phyloP scores from a whole-genome alignment of 2,329 filamentous ascomycete genomes.

The Ascochyta pisi region DNA sequence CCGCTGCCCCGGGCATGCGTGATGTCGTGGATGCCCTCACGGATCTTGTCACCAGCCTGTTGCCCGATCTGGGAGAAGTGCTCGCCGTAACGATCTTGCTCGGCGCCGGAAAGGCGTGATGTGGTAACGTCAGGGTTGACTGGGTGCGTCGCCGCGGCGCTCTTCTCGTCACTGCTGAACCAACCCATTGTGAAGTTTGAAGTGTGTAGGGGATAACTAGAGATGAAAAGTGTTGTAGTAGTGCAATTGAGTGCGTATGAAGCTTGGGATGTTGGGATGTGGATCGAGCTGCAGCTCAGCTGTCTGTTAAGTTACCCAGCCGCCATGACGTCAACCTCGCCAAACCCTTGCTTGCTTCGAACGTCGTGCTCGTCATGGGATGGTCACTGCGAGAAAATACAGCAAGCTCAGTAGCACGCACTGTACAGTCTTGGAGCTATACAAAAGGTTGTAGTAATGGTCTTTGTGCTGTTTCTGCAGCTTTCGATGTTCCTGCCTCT shows the following conservation, averaged over 20 bases:
- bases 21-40: conserved; percentile 28
- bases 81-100: conserved; percentile 42
- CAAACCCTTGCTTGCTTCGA: conserved; percentile 12
- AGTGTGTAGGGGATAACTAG: neutral
- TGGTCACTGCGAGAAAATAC: conserved; percentile 4
- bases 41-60: conserved; percentile 28
- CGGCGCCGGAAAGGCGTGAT: conserved; percentile 38
- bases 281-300: conserved; percentile 7
- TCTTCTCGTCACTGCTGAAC: conserved; percentile 36
- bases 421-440: neutral
- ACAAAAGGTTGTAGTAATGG: no score
- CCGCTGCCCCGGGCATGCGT: conserved; percentile 35
- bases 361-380: conserved; percentile 10
- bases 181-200: conserved; percentile 32
- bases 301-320: conserved; percentile 4
- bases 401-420: neutral
- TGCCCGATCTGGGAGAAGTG: conserved; percentile 36
- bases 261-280: conserved; percentile 4
- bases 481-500: neutral
- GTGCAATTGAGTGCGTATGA: neutral
- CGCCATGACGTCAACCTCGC: conserved; percentile 14
- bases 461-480: neutral
- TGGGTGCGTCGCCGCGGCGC: conserved; percentile 22
- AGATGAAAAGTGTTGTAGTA: neutral
- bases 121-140: conserved; percentile 34